Evolutionary conservation across 2,329 filamentous ascomycete species (phyloP).

Genomic region (Eutypella sp.): DNA sequence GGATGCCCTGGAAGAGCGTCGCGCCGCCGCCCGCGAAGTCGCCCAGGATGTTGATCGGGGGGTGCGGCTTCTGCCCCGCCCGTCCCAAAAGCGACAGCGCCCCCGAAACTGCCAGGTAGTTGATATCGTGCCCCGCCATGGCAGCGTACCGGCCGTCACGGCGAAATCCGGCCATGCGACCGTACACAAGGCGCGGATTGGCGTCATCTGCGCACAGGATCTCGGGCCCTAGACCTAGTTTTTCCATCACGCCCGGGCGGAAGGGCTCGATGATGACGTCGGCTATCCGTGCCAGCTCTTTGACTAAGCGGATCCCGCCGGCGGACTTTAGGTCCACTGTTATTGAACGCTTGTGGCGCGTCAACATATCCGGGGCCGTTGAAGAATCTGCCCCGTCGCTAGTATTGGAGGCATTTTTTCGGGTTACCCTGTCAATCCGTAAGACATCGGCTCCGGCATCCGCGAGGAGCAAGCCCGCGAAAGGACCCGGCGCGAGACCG

Average conservation of each 20-base stretch:
- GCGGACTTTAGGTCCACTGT: conserved; percentile 71
- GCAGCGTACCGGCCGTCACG: conserved; percentile 76
- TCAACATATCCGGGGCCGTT: conserved; percentile 64
- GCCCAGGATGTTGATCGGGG: conserved; percentile 78
- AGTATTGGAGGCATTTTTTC: conserved; percentile 32
- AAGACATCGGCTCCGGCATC: conserved; percentile 87
- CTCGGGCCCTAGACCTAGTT: conserved; percentile 69
- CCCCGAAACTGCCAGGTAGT: conserved; percentile 87
- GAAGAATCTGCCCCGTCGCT: conserved; percentile 25
- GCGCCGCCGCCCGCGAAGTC: conserved; percentile 91
- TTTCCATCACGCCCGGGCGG: conserved; percentile 85
- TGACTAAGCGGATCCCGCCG: conserved; percentile 60
- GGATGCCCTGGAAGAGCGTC: conserved; percentile 73
- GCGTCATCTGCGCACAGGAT: conserved; percentile 56
- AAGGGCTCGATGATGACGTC: conserved; percentile 93
- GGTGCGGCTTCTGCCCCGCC: conserved; percentile 62
- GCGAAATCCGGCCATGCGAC: conserved; percentile 84
- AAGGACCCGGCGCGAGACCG: conserved; percentile 67
- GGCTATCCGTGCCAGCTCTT: conserved; percentile 53
- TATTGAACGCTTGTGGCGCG: conserved; percentile 76
- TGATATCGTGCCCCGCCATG: conserved; percentile 96
- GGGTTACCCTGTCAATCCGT: conserved; percentile 68
- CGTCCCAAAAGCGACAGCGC: conserved; percentile 73
- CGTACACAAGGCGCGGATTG: conserved; percentile 76
- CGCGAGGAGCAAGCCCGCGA: conserved; percentile 80